Base-by-base conservation (phyloP, 768 basidiomycete genomes). In the Dioszegia crocea region DNA sequence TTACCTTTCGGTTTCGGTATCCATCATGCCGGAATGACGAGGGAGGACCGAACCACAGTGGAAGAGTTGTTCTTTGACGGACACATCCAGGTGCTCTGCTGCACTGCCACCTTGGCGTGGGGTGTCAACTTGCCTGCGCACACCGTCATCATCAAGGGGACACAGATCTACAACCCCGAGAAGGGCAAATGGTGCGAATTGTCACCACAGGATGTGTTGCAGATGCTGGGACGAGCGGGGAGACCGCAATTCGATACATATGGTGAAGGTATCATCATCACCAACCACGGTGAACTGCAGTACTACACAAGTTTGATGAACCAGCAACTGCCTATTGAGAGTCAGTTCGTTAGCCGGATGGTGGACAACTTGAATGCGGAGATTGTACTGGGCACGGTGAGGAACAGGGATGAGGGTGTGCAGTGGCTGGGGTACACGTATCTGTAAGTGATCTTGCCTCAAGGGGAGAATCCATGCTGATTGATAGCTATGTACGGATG, bases 131-230 rank as follows among this genome's bases (percentile, higher is more conserved):
- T 98, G 0, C 96, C 96, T 2, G 94, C 93, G 0, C 96, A 98
- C 64, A 88, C 91, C 8, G 94, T 97, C 78, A 91, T 98, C 80
- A 97, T 99, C 82, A 99, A 98, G 76, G 96, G 96, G n/a, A 98
- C 96, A 0, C 93, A 98, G 79, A 93, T 98, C 61, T 99, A 98
- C 79, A 97, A 96, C 76, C 96, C 96, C 0, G 93, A 96, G 78
- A 96, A 98, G 78, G 96, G 96, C 19, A 85, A 89, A 3, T 99
- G 96, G 96, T 88, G 89, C 3, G 96, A 98, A 75, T 79, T 98
- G 5, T 93, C 90, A 1, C 85, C 87, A 0, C 96, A 98, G 77
- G 96, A 98, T 73, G 92, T 98, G 0, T 80, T 99, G 4, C 96
- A 99, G 78, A 98, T 99, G 96, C 85, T 98, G 2, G 96, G 96